Conservation (phyloP, 176 grass and related monocot species). For the Hsuehochloa calcarea region DNA sequence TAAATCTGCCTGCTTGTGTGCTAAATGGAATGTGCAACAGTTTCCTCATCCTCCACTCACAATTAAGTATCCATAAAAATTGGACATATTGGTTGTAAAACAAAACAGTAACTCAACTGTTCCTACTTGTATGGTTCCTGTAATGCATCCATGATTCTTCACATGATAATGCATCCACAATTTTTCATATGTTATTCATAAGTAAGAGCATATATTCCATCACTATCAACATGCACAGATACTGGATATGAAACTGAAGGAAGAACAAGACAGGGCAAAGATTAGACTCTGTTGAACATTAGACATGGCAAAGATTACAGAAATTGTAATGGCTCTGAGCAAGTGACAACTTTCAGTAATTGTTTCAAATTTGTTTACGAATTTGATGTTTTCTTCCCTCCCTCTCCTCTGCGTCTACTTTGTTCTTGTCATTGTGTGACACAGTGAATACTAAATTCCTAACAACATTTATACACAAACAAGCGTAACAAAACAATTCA, state of each 20-base stretch:
- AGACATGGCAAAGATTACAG: neutral
- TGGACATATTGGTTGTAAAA: neutral
- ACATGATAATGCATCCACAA: neutral
- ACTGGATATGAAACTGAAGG: neutral
- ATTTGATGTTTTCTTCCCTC: neutral
- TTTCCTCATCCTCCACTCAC: neutral
- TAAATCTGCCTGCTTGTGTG: slow-evolving; percentile 1
- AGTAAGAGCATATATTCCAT: neutral
- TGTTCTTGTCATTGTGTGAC: neutral
- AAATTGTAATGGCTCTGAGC: too few relatives aligned
- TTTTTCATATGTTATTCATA: neutral
- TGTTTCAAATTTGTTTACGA: neutral
- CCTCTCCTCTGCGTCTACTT: neutral
- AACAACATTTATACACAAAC: neutral
- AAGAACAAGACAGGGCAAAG: neutral
- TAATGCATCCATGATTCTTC: neutral
- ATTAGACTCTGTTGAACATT: neutral
- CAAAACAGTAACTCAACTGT: neutral
- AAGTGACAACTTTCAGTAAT: neutral
- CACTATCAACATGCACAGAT: slow-evolving; percentile 2
- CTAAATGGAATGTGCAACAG: neutral
- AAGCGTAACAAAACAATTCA: neutral
- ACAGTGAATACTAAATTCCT: neutral
- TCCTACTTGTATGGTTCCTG: neutral
- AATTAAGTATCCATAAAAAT: slow-evolving; percentile 12